Evolutionary conservation across 1,139 yeast species (phyloP), one percentile per base, ranked within the genome.

Genomic region (Yamadazyma epiphylla): DNA sequence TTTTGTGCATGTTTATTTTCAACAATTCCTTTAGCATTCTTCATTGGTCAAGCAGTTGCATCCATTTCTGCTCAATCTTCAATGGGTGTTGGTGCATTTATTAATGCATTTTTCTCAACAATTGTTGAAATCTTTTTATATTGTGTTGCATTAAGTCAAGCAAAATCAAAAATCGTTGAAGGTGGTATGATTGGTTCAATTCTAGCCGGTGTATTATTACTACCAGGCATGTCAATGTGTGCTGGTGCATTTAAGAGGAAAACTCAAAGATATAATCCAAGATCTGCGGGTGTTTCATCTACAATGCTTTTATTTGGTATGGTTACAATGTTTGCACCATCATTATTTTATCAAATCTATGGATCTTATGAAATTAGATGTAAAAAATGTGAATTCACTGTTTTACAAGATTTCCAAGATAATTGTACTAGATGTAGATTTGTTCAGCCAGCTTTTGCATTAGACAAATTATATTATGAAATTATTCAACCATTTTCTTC

Each of bases 1-100:
- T 94, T 91, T 49, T 66, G 76, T 31, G 64, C 88, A 16, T 84
- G 96, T 55, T 64, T 91, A 38, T 69, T 84, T 31, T 84, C 96
- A 2, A 86, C 91, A 38, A 76, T 91, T 29, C 98, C 99, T 3
- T 67, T 91, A 43, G 98, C 98, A 0, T 91, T 91, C 53, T 91
- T 89, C 55, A 89, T 91, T 48, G 99, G 99, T 3, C 97, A 91
- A 56, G 98, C 97, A 2, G 98, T 91, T 15, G 99, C 99, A 0
- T 89, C 97, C 2, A 91, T 91, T 41, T 85, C 96, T 3, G 97
- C 98, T 0, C 98, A 94, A 60, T 87, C 96, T 1, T 89, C 97
- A 0, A 91, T 91, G 97, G 96, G 97, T n/a, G 80, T 91, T 42
- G 98, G 98, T 64, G 98, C 99, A 2, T 96, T 89, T 1, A 88